Evolutionary conservation across 2,329 filamentous ascomycete species (phyloP).

Genomic region (Alternaria alternata): DNA sequence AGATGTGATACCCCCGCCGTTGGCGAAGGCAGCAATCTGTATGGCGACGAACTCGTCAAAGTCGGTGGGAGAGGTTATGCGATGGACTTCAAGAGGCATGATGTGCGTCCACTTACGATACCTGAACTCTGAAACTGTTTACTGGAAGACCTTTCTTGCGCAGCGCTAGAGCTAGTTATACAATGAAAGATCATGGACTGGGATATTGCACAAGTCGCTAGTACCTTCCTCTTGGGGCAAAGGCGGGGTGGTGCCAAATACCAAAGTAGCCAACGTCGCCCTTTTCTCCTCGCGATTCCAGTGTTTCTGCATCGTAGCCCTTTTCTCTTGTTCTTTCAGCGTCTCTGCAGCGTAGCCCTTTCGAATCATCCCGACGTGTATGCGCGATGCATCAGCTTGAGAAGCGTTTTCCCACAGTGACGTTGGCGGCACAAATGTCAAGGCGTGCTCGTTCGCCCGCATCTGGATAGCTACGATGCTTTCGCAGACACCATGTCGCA

Average conservation of each 20-base stretch:
- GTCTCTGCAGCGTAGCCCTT: neutral
- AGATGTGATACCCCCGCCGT: constrained; percentile 36
- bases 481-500: neutral
- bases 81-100: constrained; percentile 49
- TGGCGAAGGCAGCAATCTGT: constrained; percentile 38
- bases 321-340: neutral
- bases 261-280: constrained; percentile 17
- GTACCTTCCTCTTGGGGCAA: constrained; percentile 10
- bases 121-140: neutral
- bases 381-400: neutral
- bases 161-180: neutral
- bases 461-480: neutral
- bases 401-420: neutral
- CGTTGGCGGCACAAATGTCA: neutral
- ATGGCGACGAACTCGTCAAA: constrained; percentile 40
- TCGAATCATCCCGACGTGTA: neutral
- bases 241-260: constrained; percentile 9
- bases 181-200: neutral
- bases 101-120: constrained; percentile 3
- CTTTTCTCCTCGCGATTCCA: constrained; percentile 6
- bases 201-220: neutral
- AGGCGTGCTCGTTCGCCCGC: neutral
- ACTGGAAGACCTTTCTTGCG: neutral
- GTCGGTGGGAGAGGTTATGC: constrained; percentile 34
- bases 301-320: neutral